phyloP scores from a whole-genome alignment of 768 basidiomycete genomes.

The Calocera cornea region DNA sequence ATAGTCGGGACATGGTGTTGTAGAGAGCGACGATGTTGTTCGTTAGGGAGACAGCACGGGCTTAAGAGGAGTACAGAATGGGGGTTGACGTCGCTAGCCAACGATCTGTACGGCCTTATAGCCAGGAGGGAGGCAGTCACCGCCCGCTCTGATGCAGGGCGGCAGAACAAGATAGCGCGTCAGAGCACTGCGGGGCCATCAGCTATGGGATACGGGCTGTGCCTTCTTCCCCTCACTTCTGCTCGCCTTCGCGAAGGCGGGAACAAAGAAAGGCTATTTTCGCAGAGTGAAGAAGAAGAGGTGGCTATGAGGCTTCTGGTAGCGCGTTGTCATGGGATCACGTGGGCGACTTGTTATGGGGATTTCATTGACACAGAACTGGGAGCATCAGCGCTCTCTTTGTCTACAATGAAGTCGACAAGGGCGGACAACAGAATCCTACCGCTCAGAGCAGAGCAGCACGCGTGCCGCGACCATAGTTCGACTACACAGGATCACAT shows the following conservation, averaged over 20 bases:
- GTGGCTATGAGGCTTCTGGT: neutral
- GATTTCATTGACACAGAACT: too few relatives aligned
- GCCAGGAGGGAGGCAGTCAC: neutral
- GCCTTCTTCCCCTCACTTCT: neutral
- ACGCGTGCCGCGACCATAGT: neutral
- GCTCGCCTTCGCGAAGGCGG: neutral
- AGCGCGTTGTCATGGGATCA: too few relatives aligned
- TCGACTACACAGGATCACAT: neutral
- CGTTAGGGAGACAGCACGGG: neutral
- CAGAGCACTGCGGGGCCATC: neutral
- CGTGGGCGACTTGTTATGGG: too few relatives aligned
- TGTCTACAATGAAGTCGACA: too few relatives aligned
- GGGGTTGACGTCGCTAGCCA: neutral
- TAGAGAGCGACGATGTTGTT: neutral
- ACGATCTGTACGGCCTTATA: neutral
- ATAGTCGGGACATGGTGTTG: neutral
- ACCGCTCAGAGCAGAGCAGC: neutral
- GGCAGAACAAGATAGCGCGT: neutral
- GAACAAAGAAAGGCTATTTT: slow-evolving; percentile 2
- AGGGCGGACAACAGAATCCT: neutral
- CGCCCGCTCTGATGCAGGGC: neutral
- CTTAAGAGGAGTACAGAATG: neutral
- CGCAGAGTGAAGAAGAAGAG: neutral
- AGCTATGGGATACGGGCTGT: neutral
- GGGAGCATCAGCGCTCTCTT: too few relatives aligned